Conservation (phyloP, 306 rosid genomes). For the Dryas octopetala region DNA sequence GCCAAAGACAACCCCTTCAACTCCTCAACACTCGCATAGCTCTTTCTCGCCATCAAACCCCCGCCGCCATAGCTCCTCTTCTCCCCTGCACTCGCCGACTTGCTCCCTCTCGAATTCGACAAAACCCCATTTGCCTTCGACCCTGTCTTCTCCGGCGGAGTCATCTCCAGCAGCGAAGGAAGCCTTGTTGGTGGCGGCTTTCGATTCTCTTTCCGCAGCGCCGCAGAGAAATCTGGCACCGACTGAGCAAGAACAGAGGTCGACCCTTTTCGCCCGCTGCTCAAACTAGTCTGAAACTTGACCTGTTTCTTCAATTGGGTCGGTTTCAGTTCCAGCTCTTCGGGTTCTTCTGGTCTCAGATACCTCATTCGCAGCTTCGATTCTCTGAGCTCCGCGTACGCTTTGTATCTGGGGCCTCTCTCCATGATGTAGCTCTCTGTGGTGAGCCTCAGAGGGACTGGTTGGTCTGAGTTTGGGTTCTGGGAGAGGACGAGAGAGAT, state of each 20-base stretch:
- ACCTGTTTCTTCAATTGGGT: constrained; percentile 68
- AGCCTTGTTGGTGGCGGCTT: constrained; percentile 44
- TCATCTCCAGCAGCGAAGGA: constrained; percentile 51
- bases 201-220: constrained; percentile 72
- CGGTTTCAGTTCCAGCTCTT: constrained; percentile 22
- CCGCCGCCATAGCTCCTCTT: constrained; percentile 41
- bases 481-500: constrained; percentile 61
- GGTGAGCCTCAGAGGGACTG: constrained; percentile 43
- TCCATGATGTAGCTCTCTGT: constrained; percentile 49
- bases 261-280: constrained; percentile 35
- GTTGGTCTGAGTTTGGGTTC: constrained; percentile 37
- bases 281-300: constrained; percentile 39
- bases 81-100: constrained; percentile 71
- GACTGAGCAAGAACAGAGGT: constrained; percentile 71
- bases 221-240: constrained; percentile 85
- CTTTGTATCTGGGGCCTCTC: constrained; percentile 78
- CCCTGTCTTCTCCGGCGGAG: constrained; percentile 61
- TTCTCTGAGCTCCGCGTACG: constrained; percentile 68
- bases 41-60: constrained; percentile 66
- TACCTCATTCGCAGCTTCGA: constrained; percentile 49
- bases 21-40: constrained; percentile 72
- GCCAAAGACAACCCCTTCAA: constrained; percentile 58
- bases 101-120: constrained; percentile 71
- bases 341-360: constrained; percentile 19
- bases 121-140: constrained; percentile 40